These are phyloP conservation scores for Picea abies DNA, from an alignment of 83 land plant genomes.

Conservation along the genomic window DNA sequence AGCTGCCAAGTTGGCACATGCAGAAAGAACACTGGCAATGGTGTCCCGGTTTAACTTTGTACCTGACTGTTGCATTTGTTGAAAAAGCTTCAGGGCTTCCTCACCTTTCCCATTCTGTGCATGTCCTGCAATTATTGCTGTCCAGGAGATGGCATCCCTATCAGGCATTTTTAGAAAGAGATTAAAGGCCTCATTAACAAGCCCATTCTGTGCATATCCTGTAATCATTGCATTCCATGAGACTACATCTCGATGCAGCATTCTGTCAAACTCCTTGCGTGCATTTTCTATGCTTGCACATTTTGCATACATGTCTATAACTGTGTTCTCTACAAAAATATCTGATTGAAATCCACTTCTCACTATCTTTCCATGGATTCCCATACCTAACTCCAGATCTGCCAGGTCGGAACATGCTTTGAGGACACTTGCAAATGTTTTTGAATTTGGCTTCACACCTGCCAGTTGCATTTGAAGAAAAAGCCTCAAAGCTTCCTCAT, in stretches of 20 bases:
- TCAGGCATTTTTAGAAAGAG: constrained; percentile 51
- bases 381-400: constrained; percentile 36
- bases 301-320: constrained; percentile 67
- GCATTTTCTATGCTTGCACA: constrained; percentile 63
- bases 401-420: constrained; percentile 39
- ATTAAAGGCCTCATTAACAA: constrained; percentile 57
- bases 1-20: background rate
- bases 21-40: constrained; percentile 1
- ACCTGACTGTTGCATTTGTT: background rate
- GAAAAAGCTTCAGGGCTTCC: constrained; percentile 9
- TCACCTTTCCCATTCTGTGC: background rate
- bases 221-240: constrained; percentile 77
- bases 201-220: constrained; percentile 68
- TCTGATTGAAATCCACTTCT: constrained; percentile 49
- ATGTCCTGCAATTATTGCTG: background rate
- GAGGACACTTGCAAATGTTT: constrained; percentile 32
- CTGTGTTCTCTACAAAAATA: constrained; percentile 63
- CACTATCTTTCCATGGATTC: constrained; percentile 54
- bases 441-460: constrained; percentile 24
- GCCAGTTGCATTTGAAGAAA: constrained; percentile 28
- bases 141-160: constrained; percentile 26
- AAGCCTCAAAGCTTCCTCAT: constrained; percentile 20
- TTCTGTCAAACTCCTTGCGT: constrained; percentile 40
- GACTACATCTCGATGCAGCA: constrained; percentile 38
- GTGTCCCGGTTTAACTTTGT: background rate